These are phyloP conservation scores for Francoa sonchifolia DNA, from an alignment of 441 rosid genomes.

Conservation along the genomic window DNA sequence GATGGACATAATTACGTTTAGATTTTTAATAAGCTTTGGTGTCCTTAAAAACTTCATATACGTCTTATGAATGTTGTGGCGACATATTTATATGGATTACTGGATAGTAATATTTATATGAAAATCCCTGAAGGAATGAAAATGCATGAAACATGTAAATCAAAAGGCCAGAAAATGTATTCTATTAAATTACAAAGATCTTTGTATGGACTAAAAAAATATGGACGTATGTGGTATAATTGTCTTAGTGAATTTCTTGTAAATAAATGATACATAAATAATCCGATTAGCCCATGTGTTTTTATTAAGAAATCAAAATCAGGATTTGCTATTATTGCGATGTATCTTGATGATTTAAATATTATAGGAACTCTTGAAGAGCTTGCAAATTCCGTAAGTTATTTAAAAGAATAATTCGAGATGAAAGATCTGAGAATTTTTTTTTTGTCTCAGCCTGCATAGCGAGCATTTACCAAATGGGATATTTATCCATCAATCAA, in stretches of 20 bases:
- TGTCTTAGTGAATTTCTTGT: background rate
- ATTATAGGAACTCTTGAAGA: background rate
- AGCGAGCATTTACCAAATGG: background rate
- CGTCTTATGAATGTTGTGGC: conserved; percentile 6
- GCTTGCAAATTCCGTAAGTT: no score
- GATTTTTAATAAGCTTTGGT: no score
- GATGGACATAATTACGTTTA: background rate
- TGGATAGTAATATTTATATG: conserved; percentile 1
- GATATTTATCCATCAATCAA: background rate
- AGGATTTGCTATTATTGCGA: background rate
- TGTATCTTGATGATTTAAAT: background rate
- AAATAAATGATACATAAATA: background rate
- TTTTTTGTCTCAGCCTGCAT: background rate
- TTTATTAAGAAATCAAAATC: background rate
- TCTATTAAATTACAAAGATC: conserved; percentile 2
- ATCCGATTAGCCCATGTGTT: background rate
- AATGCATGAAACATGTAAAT: background rate
- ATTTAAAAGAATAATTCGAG: no score
- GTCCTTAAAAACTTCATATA: background rate
- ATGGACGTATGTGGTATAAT: conserved; percentile 1
- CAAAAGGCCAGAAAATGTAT: background rate
- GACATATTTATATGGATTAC: background rate
- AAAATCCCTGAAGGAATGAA: background rate
- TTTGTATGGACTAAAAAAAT: conserved; percentile 2
- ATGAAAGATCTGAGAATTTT: background rate